Percentiles rank a stretch among this genome's conserved stretches.
phyloP scores from a whole-genome alignment of 768 basidiomycete species.

The Cystofilobasidium bisporidii region DNA sequence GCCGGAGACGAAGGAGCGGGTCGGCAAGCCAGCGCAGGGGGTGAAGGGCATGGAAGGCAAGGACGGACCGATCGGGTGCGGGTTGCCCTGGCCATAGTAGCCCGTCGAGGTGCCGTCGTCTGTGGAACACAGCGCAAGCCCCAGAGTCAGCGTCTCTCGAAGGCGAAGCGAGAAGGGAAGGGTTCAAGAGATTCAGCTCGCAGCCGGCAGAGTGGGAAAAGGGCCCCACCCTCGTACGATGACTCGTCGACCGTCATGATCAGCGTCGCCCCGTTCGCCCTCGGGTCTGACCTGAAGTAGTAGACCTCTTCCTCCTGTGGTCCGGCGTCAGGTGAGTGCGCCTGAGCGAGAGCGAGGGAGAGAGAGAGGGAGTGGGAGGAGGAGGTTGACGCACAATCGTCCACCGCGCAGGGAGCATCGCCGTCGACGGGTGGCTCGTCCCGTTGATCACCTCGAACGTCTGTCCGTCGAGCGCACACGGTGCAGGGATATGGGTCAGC shows the following conservation, averaged over 20 bases:
- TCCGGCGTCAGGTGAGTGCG: too few relatives aligned
- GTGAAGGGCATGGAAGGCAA: too few relatives aligned
- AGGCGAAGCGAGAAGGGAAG: too few relatives aligned
- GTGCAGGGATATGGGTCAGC: too few relatives aligned
- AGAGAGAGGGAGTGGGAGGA: not conserved
- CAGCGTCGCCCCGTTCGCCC: slow-evolving; percentile 53
- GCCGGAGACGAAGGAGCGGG: too few relatives aligned
- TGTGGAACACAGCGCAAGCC: slow-evolving; percentile 29
- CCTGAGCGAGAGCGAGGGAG: not conserved
- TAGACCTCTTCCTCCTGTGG: slow-evolving; percentile 45
- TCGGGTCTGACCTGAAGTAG: slow-evolving; percentile 63
- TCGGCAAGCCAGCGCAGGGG: too few relatives aligned
- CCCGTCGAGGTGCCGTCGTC: slow-evolving; percentile 39
- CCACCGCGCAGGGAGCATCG: slow-evolving; percentile 42
- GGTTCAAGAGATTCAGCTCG: too few relatives aligned
- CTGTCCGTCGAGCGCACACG: not conserved
- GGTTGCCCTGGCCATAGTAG: slow-evolving; percentile 56
- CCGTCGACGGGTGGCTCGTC: slow-evolving; percentile 53
- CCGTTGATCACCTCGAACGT: slow-evolving; percentile 52
- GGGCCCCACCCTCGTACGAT: slow-evolving; percentile 50
- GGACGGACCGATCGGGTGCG: slow-evolving; percentile 63
- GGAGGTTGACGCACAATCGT: slow-evolving; percentile 37
- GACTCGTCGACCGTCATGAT: slow-evolving; percentile 58
- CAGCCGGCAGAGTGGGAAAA: too few relatives aligned
- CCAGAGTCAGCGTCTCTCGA: too few relatives aligned